phyloP scores from a whole-genome alignment of 1,284 basidiomycete genomes.

The Phellopilus nigrolimitatus region DNA sequence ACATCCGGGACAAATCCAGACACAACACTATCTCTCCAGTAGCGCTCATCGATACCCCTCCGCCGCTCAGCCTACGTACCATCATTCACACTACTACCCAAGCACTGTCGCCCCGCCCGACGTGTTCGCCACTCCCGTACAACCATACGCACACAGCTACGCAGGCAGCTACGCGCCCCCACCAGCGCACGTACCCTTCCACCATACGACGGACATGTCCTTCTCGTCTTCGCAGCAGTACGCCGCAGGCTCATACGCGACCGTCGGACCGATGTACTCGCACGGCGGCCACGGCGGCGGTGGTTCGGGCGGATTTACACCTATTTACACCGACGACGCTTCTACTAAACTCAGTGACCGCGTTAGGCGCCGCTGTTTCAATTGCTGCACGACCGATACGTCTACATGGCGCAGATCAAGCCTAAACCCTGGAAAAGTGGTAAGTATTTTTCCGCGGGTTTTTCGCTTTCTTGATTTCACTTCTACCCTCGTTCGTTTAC shows the following conservation, averaged over 20 bases:
- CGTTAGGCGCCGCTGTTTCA: slow-evolving; percentile 70
- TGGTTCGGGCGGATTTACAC: slow-evolving; percentile 9
- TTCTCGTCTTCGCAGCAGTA: slow-evolving; percentile 28
- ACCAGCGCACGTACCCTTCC: slow-evolving; percentile 25
- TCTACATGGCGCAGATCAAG: slow-evolving; percentile 76
- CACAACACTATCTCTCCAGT: slow-evolving; percentile 3
- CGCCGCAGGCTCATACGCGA: slow-evolving; percentile 24
- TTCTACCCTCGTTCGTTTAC: slow-evolving; percentile 1
- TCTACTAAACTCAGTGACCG: slow-evolving; percentile 72
- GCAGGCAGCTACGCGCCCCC: slow-evolving; percentile 17
- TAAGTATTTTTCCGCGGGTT: slow-evolving; percentile 34
- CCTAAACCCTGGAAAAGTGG: slow-evolving; percentile 75
- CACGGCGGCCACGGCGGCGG: slow-evolving; percentile 9
- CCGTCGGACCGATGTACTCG: slow-evolving; percentile 3
- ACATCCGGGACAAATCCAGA: slow-evolving; percentile 4
- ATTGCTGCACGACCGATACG: slow-evolving; percentile 80
- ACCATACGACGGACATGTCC: slow-evolving; percentile 25
- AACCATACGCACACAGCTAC: slow-evolving; percentile 13
- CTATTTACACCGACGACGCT: slow-evolving; percentile 65
- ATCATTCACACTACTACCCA: slow-evolving; percentile 26
- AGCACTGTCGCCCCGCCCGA: slow-evolving; percentile 23
- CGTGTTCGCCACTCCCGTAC: slow-evolving; percentile 25
- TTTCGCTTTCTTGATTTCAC: slow-evolving; percentile 1
- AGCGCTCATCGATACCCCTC: slow-evolving; percentile 1
- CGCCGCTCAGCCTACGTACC: slow-evolving; percentile 6